Evolutionary conservation across 1,139 yeast genomes (phyloP).

Genomic region (Candida buenavistaensis): DNA sequence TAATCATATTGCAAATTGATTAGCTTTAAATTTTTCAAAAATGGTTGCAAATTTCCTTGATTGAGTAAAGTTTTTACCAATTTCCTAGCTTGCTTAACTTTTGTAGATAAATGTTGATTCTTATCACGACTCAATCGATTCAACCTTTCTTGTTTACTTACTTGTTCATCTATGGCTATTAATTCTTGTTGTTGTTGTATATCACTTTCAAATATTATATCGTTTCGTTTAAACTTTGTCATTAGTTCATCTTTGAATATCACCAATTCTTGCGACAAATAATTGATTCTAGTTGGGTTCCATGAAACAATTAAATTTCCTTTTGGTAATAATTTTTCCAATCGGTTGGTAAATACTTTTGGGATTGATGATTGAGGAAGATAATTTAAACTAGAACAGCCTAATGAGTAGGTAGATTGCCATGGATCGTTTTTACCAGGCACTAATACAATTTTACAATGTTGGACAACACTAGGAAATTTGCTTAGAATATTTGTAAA

Average conservation of each 20-base stretch:
- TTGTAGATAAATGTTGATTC: slow-evolving; percentile 29
- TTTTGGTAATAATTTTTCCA: slow-evolving; percentile 62
- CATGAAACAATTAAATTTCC: slow-evolving; percentile 54
- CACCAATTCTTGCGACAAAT: slow-evolving; percentile 81
- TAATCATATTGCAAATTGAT: slow-evolving; percentile 71
- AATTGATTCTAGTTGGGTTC: slow-evolving; percentile 80
- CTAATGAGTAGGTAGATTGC: slow-evolving; percentile 72
- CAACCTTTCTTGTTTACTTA: slow-evolving; percentile 17
- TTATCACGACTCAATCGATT: slow-evolving; percentile 18
- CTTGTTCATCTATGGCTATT: slow-evolving; percentile 8
- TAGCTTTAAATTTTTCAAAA: slow-evolving; percentile 59
- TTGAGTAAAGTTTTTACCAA: slow-evolving; percentile 78
- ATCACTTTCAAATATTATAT: slow-evolving; percentile 53
- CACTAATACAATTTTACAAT: slow-evolving; percentile 58
- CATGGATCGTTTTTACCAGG: slow-evolving; percentile 96
- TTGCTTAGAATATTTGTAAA: slow-evolving; percentile 56
- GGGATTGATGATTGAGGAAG: slow-evolving; percentile 80
- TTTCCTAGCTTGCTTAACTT: slow-evolving; percentile 67
- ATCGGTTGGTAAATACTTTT: slow-evolving; percentile 61
- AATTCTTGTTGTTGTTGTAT: slow-evolving; percentile 28
- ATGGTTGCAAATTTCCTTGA: slow-evolving; percentile 88
- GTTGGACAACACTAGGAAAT: slow-evolving; percentile 31
- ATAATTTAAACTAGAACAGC: slow-evolving; percentile 54
- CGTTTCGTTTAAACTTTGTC: slow-evolving; percentile 68
- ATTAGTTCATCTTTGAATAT: slow-evolving; percentile 73